A percentile compares a stretch with the other conserved stretches of the same genome.
Conservation (phyloP, 164 flowering plant genomes). For the Cinnamomum chago region DNA sequence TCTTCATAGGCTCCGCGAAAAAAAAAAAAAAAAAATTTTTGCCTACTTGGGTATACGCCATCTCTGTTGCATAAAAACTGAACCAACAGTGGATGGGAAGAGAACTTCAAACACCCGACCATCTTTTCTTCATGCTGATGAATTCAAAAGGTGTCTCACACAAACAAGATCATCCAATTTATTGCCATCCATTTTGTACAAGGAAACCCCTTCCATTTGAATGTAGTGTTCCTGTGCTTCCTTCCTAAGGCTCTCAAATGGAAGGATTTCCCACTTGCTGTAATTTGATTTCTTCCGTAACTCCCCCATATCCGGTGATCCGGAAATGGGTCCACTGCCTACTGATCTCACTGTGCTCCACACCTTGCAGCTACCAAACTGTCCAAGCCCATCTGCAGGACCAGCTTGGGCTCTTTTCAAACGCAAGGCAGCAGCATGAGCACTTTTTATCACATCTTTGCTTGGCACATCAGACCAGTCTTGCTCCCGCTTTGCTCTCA, state of each 20-base stretch:
- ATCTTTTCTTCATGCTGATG: neutral
- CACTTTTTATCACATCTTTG: conserved; percentile 61
- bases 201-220: conserved; percentile 75
- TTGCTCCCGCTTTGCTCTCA: conserved; percentile 71
- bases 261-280: conserved; percentile 85
- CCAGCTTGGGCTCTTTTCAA: conserved; percentile 56
- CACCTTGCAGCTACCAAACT: conserved; percentile 86
- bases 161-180: conserved; percentile 92
- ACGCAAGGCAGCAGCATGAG: conserved; percentile 77
- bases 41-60: neutral
- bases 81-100: neutral
- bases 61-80: neutral
- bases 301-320: conserved; percentile 87
- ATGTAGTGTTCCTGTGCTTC: conserved; percentile 67
- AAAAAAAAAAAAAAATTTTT: neutral
- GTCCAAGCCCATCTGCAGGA: conserved; percentile 44
- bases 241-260: conserved; percentile 63
- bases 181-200: conserved; percentile 97
- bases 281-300: conserved; percentile 73
- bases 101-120: neutral
- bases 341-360: conserved; percentile 63
- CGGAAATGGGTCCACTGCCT: conserved; percentile 59
- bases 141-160: conserved; percentile 48
- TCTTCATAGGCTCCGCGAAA: neutral
- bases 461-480: conserved; percentile 93